A percentile compares a stretch with the other conserved stretches of the same genome.
phyloP scores from a whole-genome alignment of 2,329 filamentous ascomycete species.

The Fusarium chlamydosporum region DNA sequence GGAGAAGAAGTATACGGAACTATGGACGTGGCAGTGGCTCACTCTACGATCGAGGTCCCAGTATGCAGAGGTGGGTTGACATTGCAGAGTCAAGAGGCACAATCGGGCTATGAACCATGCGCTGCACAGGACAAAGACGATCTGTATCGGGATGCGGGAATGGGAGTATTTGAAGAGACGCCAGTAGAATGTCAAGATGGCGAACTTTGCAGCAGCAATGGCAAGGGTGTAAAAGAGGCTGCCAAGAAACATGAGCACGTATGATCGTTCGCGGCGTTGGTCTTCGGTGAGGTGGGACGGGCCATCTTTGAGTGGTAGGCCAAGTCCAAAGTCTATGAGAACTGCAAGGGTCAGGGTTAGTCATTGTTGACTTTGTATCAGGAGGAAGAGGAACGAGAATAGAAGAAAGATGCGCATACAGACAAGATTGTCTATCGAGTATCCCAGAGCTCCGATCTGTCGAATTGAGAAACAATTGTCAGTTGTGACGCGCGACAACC shows the following conservation, averaged over 20 bases:
- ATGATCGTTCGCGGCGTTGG: constrained; percentile 27
- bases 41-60: constrained; percentile 51
- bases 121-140: constrained; percentile 37
- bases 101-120: constrained; percentile 50
- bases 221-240: constrained; percentile 48
- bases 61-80: constrained; percentile 53
- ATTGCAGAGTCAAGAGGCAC: constrained; percentile 53
- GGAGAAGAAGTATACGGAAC: constrained; percentile 52
- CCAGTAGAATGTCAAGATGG: constrained; percentile 51
- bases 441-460: constrained; percentile 24
- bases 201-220: constrained; percentile 49
- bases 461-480: not conserved
- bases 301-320: constrained; percentile 27
- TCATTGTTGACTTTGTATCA: not conserved
- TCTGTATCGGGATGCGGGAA: constrained; percentile 49
- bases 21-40: constrained; percentile 51
- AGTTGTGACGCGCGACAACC: not conserved
- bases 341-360: not conserved
- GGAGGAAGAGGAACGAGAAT: too few species aligned
- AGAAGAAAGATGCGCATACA: not conserved
- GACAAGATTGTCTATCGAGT: constrained; percentile 26
- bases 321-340: constrained; percentile 23
- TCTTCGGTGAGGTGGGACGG: constrained; percentile 16
- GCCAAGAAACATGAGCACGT: constrained; percentile 44
- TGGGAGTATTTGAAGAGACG: constrained; percentile 49